A percentile compares a stretch with the other conserved stretches of the same genome.
phyloP scores from a whole-genome alignment of 2,329 filamentous ascomycete genomes.

The Clarireedia hainanense region DNA sequence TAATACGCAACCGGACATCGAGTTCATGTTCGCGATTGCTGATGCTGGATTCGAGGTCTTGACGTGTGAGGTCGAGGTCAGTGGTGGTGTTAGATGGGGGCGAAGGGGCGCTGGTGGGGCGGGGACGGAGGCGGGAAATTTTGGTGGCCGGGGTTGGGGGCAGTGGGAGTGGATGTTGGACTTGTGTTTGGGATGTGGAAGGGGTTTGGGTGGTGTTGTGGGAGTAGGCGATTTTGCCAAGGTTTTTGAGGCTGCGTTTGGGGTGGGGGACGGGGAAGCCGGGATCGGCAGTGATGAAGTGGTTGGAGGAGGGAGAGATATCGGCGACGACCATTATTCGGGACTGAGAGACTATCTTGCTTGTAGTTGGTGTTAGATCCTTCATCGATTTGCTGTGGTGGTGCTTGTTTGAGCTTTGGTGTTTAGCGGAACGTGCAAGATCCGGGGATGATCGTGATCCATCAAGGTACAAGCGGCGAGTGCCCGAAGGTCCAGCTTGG shows the following conservation, averaged over 20 bases:
- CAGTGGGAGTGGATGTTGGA: neutral
- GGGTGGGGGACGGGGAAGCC: neutral
- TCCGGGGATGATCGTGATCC: neutral
- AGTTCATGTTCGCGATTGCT: slow-evolving; percentile 17
- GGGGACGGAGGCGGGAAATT: neutral
- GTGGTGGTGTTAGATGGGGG: neutral
- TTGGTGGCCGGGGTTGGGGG: neutral
- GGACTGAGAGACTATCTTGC: neutral
- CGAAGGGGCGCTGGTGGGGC: neutral
- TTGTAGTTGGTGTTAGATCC: neutral
- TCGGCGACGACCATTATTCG: neutral
- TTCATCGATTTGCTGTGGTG: no score
- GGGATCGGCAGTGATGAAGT: neutral
- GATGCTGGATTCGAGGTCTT: slow-evolving; percentile 7
- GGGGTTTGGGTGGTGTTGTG: neutral
- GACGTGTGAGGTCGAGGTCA: neutral
- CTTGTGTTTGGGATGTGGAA: neutral
- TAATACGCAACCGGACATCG: slow-evolving; percentile 16
- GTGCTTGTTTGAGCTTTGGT: no score
- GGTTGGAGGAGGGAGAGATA: neutral
- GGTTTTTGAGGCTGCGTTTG: neutral
- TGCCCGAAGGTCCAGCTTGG: neutral
- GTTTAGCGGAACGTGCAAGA: neutral
- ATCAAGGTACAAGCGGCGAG: neutral
- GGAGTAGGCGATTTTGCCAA: neutral